A percentile compares a stretch with the other conserved stretches of the same genome.
These are phyloP conservation scores for Populus ilicifolia DNA, from an alignment of 345 rosid genomes.

Conservation along the genomic window DNA sequence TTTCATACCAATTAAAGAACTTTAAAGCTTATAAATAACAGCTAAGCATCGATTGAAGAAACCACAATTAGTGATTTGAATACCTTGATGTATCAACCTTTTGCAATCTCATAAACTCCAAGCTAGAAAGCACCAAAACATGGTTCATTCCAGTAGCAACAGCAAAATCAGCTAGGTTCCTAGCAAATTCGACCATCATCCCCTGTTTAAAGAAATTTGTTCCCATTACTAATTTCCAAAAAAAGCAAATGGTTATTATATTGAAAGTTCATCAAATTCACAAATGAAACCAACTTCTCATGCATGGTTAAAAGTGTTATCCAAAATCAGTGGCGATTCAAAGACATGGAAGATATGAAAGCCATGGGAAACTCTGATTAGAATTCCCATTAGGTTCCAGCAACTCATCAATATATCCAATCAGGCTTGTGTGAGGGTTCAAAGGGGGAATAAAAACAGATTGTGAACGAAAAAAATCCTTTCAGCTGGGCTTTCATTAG, in stretches of 20 bases:
- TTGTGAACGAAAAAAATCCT: background rate
- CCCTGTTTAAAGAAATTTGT: conserved; percentile 43
- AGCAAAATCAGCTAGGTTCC: conserved; percentile 76
- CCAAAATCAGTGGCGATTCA: background rate
- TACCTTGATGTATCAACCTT: conserved; percentile 84
- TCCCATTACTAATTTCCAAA: conserved; percentile 8
- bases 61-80: background rate
- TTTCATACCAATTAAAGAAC: background rate
- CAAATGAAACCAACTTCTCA: background rate
- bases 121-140: conserved; percentile 65
- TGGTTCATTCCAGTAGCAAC: conserved; percentile 68
- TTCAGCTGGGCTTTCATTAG: background rate
- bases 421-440: background rate
- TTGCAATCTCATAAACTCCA: conserved; percentile 86
- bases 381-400: background rate
- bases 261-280: background rate
- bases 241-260: background rate
- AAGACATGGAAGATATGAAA: background rate
- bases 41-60: background rate
- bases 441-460: background rate
- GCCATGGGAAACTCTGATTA: background rate
- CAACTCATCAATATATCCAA: background rate
- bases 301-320: conserved; percentile 1
- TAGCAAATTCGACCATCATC: conserved; percentile 71
- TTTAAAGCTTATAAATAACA: background rate